Evolutionary conservation across 1,139 yeast species (phyloP).

Genomic region (Yamadazyma dushanensis): DNA sequence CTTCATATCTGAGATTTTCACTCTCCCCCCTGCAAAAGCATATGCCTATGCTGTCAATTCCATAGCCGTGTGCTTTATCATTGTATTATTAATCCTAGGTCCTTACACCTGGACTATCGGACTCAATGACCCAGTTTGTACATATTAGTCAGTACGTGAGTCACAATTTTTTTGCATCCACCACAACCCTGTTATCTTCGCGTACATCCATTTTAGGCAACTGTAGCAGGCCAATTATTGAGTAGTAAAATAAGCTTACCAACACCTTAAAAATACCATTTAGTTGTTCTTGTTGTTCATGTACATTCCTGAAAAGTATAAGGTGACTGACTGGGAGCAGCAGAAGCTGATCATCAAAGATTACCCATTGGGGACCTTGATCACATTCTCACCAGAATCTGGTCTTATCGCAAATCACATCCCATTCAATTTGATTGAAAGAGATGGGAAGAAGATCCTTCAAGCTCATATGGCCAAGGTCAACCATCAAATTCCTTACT

Average conservation of each 20-base stretch:
- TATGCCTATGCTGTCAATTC: constrained; percentile 44
- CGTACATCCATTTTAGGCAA: constrained; percentile 3
- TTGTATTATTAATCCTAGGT: constrained; percentile 52
- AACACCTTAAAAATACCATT: not conserved
- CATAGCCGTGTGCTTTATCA: constrained; percentile 35
- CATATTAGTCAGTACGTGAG: too few species aligned
- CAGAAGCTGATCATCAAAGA: constrained; percentile 43
- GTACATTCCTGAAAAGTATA: constrained; percentile 33
- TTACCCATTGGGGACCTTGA: constrained; percentile 55
- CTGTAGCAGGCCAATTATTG: constrained; percentile 1
- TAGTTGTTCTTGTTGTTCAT: constrained; percentile 12
- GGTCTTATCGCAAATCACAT: constrained; percentile 56
- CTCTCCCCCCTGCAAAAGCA: constrained; percentile 28
- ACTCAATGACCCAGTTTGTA: constrained; percentile 26
- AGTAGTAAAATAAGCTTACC: not conserved
- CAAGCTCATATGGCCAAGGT: constrained; percentile 58
- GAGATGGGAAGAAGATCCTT: constrained; percentile 42
- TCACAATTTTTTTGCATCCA: too few species aligned
- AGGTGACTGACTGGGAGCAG: constrained; percentile 36
- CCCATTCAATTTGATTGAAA: constrained; percentile 50
- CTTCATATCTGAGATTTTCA: constrained; percentile 64
- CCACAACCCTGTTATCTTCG: too few species aligned
- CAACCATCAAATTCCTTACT: constrained; percentile 53
- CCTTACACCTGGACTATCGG: constrained; percentile 55
- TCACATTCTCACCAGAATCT: constrained; percentile 35